Base-by-base conservation (phyloP, 345 rosid species). In the Gossypium sturtianum region DNA sequence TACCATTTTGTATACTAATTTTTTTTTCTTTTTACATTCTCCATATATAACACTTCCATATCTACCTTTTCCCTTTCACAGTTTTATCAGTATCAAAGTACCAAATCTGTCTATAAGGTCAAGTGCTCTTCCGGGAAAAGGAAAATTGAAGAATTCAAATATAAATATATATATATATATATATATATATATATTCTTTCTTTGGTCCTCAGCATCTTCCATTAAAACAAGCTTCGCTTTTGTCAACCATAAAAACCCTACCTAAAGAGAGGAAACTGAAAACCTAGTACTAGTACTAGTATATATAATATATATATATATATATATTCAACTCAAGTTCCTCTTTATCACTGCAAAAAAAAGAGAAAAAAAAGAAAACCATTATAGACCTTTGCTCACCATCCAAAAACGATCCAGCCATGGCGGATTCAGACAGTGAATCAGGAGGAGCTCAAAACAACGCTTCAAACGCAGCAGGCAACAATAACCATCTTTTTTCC, bases 401-500 rank as follows among this genome's bases (percentile, higher is more conserved):
- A 34, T 34, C 41, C 41, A 34, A 34, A 34, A 34, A 34, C 41
- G 7, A 15, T 16, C 56, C 19, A 51, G 16, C 6, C 58, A 87
- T 85, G 90, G 90, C 87, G 13, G 90, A 87, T 68, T 87, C 90
- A 2, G 90, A 87, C 72, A 83, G 80, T 65, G 90, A 87, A 12
- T 86, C 89, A 0, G 89, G 89, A 8, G 86, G 76, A 61, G 74
- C 67, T 17, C 75, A 22, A 17, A 74, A 43, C 58, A 63, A 74
- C 75, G 44, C 22, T 23, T 68, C 72, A 23, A 77, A 79, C 41
- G 7, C 41, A 34, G 41, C 41, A 34, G 41, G 41, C 41, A 34
- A 34, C 41, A 34, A 34, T 34, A 34, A 34, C 65, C 58, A 53
- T 13, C 15, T 78, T 25, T 80, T 78, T 29, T 68, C 58, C 15